phyloP scores from a whole-genome alignment of 2,329 filamentous ascomycete genomes.

The Cladosporium halotolerans region DNA sequence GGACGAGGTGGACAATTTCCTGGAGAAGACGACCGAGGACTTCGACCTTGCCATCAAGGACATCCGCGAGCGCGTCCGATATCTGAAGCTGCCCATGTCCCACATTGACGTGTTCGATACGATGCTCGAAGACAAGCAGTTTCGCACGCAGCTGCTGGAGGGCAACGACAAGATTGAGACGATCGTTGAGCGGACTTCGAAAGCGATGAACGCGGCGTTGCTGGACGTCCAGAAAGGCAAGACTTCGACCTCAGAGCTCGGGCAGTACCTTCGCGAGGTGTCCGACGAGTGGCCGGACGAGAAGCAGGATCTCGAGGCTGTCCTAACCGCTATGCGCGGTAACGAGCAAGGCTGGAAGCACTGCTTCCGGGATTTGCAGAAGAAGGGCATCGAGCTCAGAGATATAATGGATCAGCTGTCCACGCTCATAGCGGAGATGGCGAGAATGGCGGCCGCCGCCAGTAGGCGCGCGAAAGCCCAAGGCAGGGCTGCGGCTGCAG shows the following conservation, averaged over 20 bases:
- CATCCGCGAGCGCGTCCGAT: constrained; percentile 70
- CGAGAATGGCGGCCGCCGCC: constrained; percentile 74
- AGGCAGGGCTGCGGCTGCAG: constrained; percentile 14
- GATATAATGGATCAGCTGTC: constrained; percentile 65
- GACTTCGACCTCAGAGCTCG: constrained; percentile 68
- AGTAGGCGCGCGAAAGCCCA: constrained; percentile 58
- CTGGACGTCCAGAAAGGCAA: constrained; percentile 74
- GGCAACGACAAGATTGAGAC: constrained; percentile 90
- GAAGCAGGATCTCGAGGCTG: constrained; percentile 57
- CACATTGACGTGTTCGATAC: constrained; percentile 77
- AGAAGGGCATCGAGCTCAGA: constrained; percentile 64
- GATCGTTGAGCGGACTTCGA: constrained; percentile 72
- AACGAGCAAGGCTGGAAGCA: constrained; percentile 87
- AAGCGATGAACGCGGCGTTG: constrained; percentile 68
- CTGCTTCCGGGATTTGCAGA: constrained; percentile 69
- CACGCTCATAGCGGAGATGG: constrained; percentile 76
- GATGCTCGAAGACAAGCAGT: constrained; percentile 78
- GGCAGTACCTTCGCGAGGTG: constrained; percentile 65
- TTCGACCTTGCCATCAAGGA: constrained; percentile 72
- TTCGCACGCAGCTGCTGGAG: constrained; percentile 73
- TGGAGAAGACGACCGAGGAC: constrained; percentile 81
- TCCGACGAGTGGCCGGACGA: constrained; percentile 55
- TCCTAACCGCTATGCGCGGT: constrained; percentile 84
- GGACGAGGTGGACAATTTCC: constrained; percentile 85
- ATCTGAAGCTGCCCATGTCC: constrained; percentile 74